phyloP scores from a whole-genome alignment of 202 grass and related monocot species.

The Panicum virgatum region DNA sequence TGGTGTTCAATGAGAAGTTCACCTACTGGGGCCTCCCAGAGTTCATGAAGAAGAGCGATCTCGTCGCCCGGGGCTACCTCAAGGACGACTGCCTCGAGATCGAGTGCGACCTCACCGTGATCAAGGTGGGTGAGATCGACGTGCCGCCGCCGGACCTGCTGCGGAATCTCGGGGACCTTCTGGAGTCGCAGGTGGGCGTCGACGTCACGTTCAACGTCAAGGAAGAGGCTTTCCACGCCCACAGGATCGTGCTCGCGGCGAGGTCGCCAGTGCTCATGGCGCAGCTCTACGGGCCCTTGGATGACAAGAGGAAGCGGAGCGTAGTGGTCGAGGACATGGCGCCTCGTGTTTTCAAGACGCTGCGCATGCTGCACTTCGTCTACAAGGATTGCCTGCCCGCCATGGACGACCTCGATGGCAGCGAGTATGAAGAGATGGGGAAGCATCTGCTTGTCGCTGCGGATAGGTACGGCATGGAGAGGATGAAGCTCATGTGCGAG shows the following conservation, averaged over 20 bases:
- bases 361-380: slow-evolving; percentile 39
- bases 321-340: slow-evolving; percentile 13
- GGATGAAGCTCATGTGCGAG: too few species aligned
- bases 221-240: neutral
- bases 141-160: neutral
- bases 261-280: slow-evolving; percentile 11
- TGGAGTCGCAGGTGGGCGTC: neutral
- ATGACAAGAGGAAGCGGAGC: neutral
- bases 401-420: neutral
- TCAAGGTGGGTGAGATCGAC: too few species aligned
- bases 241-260: slow-evolving; percentile 17
- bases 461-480: neutral
- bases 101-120: too few species aligned
- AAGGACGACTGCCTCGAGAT: too few species aligned
- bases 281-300: neutral
- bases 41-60: too few species aligned
- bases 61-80: too few species aligned
- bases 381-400: slow-evolving; percentile 22
- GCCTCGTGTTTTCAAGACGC: neutral
- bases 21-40: too few species aligned
- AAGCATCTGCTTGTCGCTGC: slow-evolving; percentile 34
- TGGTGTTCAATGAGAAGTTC: too few species aligned
- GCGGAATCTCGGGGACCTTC: neutral
- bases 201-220: slow-evolving; percentile 8
- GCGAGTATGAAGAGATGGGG: neutral